Conservation (phyloP, 352 stramenopile genomes). For the Phytophthora ohioensis region DNA sequence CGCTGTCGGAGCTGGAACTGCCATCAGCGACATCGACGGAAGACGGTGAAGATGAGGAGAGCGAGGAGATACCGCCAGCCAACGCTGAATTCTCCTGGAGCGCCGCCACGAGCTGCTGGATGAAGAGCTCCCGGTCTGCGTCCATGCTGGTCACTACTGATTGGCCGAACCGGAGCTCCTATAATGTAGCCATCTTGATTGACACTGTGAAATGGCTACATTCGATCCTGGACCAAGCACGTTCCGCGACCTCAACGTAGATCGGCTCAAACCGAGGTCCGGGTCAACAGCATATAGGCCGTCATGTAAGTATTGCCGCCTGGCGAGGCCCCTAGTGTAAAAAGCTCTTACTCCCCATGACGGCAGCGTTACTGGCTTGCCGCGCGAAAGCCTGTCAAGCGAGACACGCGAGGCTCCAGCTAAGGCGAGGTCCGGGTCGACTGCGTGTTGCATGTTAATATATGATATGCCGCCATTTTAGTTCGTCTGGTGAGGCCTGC, state of each 20-base stretch:
- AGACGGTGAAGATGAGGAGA: background rate
- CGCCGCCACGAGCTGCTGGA: constrained; percentile 65
- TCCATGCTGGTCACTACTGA: constrained; percentile 30
- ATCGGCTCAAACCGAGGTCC: too few relatives aligned
- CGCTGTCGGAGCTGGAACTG: constrained; percentile 26
- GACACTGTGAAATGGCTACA: background rate
- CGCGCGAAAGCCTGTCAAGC: background rate
- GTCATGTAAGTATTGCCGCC: too few relatives aligned
- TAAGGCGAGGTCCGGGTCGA: background rate
- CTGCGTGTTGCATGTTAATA: background rate
- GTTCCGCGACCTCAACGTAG: background rate
- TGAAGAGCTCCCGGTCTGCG: constrained; percentile 53
- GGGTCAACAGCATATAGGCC: too few relatives aligned
- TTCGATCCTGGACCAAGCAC: background rate
- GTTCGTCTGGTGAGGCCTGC: background rate
- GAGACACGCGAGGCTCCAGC: background rate
- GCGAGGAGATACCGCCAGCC: constrained; percentile 1
- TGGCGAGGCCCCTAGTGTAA: background rate
- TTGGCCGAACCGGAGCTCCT: background rate
- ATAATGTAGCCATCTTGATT: background rate
- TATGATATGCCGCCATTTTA: background rate
- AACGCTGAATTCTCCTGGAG: constrained; percentile 58
- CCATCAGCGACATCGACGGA: constrained; percentile 7
- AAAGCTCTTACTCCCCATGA: background rate
- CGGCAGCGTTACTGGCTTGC: background rate